Conservation (phyloP, 192 early-diverging fungal genomes). For the Endogone sp. region DNA sequence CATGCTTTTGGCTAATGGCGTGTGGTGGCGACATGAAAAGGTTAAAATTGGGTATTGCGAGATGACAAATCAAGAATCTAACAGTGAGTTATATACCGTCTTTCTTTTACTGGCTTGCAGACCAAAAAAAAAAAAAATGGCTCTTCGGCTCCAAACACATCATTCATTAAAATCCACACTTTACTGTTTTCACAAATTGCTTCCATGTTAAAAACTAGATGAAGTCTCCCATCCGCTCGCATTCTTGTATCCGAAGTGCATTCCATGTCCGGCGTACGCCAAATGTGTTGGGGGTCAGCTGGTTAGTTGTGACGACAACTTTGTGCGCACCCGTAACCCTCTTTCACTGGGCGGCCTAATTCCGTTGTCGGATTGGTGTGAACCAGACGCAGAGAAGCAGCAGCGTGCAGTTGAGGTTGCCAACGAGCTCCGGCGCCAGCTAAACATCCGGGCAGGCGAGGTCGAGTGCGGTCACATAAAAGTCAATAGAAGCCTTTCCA, state of each 20-base stretch:
- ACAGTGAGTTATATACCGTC: too few relatives aligned
- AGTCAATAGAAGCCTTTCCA: conserved; percentile 5
- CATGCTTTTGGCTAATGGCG: conserved; percentile 5
- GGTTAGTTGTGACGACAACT: conserved; percentile 18
- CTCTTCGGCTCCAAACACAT: too few relatives aligned
- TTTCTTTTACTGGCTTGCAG: not conserved
- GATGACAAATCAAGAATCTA: not conserved
- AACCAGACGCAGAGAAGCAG: conserved; percentile 24
- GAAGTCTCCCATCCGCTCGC: not conserved
- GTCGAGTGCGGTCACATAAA: conserved; percentile 6
- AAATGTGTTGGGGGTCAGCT: conserved; percentile 10
- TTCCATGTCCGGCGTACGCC: conserved; percentile 33
- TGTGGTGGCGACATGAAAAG: conserved; percentile 27
- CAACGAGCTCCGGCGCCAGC: conserved; percentile 15
- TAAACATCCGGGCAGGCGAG: conserved; percentile 22
- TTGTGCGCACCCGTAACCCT: conserved; percentile 17
- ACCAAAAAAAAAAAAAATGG: too few relatives aligned
- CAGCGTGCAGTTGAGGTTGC: conserved; percentile 21
- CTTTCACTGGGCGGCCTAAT: conserved; percentile 24
- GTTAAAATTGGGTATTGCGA: conserved; percentile 23
- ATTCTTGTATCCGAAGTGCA: conserved; percentile 23
- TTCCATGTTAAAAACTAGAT: too few relatives aligned
- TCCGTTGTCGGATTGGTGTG: conserved; percentile 24
- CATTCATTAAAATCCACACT: too few relatives aligned
- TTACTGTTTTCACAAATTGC: too few relatives aligned